Base-by-base conservation (phyloP, 371 early-diverging fungal species). In the Mucor lusitanicus region DNA sequence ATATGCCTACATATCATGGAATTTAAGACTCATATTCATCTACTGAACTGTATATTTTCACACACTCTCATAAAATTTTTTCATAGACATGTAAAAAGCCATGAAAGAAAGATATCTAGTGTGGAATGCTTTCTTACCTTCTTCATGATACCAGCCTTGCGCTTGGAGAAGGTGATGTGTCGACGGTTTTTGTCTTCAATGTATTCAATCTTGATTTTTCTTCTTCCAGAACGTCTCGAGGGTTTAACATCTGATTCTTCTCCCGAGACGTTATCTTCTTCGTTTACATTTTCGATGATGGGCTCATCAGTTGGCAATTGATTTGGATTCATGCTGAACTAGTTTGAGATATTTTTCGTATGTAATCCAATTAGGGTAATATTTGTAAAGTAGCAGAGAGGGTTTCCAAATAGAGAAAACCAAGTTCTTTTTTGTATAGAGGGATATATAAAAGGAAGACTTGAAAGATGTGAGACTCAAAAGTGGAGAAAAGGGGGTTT, bases 101-200 rank as follows among this genome's bases (percentile, higher is more conserved):
- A 40, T 17, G 40, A 12, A 32, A 42, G 33, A 23, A 64, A 33
- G 23, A 44, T 23, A 23, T 40, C 5, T 17, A 40, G 11, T 40
- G 40, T 17, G 48, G 33, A 44, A 23, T 17, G 23, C 19, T 55
- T 57, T 25, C 44, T 58, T 72, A 89, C 93, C 90, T 98, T 99
- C 82, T 99, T 99, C 97, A 99, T 97, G 70, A 99, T 95, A 42
- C 99, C 99, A 39, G 97, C 95, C 80, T 98, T 99, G 72, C 99
- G 87, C 77, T 99, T 99, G 72, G 92, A 92, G 76, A 99, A 99
- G 13, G 99, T 97, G 64, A 99, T 97, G 72, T 96, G 95, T 70
- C 99, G 88, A 68, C 95, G 86, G 64, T 90, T 91, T 81, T 95
- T 97, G 73, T 96, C 97, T 62, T 92, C 91, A 65, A 99, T 99